Percentiles rank a stretch among this genome's conserved stretches.
Evolutionary conservation across 164 flowering plant genomes (phyloP).

Genomic region (Magnolia changhungtana): DNA sequence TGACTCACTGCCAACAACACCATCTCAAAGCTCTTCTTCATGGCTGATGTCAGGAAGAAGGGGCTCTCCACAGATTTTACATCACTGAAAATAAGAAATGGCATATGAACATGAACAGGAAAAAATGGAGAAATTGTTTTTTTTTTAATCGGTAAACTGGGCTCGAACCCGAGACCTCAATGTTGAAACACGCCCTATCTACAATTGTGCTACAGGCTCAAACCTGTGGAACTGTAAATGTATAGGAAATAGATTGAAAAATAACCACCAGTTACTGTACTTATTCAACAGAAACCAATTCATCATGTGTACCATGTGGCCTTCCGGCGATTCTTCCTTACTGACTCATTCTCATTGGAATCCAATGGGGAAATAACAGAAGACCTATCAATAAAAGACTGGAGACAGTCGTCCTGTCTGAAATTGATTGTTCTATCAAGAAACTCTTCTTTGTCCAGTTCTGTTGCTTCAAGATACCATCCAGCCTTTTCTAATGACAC

Average conservation of each 20-base stretch:
- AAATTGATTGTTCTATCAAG: constrained; percentile 12
- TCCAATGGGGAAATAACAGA: constrained; percentile 14
- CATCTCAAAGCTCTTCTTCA: constrained; percentile 76
- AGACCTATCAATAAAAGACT: constrained; percentile 24
- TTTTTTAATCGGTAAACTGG: not conserved
- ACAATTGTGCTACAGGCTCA: not conserved
- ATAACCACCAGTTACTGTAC: not conserved
- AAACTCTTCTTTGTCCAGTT: constrained; percentile 7
- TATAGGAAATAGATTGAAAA: not conserved
- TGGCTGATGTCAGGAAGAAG: constrained; percentile 56
- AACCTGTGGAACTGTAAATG: not conserved
- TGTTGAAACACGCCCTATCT: not conserved
- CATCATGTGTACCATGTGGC: constrained; percentile 32
- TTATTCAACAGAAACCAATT: constrained; percentile 1
- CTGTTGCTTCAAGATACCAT: constrained; percentile 45
- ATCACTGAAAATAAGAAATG: constrained; percentile 29
- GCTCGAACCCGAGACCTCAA: not conserved
- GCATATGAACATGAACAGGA: not conserved
- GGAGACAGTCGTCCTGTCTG: constrained; percentile 18
- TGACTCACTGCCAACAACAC: constrained; percentile 66
- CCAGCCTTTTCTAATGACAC: constrained; percentile 76
- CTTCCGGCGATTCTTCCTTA: constrained; percentile 20
- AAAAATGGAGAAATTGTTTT: not conserved
- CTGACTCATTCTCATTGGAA: constrained; percentile 22
- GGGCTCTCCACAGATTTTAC: constrained; percentile 22